Conservation (phyloP, 768 basidiomycete species). For the Cystobasidiopsis lactophilus region DNA sequence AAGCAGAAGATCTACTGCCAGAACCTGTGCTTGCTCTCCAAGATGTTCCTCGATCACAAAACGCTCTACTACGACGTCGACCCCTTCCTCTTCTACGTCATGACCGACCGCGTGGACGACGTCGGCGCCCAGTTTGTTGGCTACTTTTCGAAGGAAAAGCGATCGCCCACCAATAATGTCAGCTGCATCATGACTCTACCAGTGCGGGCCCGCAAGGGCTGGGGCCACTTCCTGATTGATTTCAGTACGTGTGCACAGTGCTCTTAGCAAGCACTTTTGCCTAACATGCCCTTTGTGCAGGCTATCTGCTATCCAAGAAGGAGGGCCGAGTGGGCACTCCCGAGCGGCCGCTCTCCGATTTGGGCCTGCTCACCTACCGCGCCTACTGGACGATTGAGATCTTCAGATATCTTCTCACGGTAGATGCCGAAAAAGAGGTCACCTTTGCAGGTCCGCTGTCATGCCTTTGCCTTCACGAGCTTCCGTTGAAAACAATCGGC, state of each 20-base stretch:
- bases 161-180: slow-evolving; percentile 85
- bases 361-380: slow-evolving; percentile 83
- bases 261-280: too few relatives aligned
- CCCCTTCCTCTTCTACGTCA: slow-evolving; percentile 95
- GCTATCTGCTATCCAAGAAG: slow-evolving; percentile 87
- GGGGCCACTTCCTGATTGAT: slow-evolving; percentile 92
- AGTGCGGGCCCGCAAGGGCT: slow-evolving; percentile 77
- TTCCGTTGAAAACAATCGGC: not conserved
- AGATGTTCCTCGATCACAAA: slow-evolving; percentile 98
- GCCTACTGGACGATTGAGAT: slow-evolving; percentile 81
- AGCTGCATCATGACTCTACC: slow-evolving; percentile 99
- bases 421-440: slow-evolving; percentile 33
- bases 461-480: slow-evolving; percentile 23
- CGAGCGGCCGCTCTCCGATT: slow-evolving; percentile 79
- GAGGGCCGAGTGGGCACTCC: slow-evolving; percentile 76
- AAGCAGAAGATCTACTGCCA: slow-evolving; percentile 99
- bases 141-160: slow-evolving; percentile 97
- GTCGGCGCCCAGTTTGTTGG: slow-evolving; percentile 82
- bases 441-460: slow-evolving; percentile 44
- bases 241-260: slow-evolving; percentile 65
- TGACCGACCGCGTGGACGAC: slow-evolving; percentile 64
- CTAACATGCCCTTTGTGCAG: slow-evolving; percentile 27
- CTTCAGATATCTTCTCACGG: slow-evolving; percentile 50
- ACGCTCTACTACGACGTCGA: slow-evolving; percentile 98
- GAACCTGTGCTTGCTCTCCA: slow-evolving; percentile 86